These are phyloP conservation scores for Monosporascus sp. DNA, from an alignment of 2,329 filamentous ascomycete genomes.

Conservation along the genomic window DNA sequence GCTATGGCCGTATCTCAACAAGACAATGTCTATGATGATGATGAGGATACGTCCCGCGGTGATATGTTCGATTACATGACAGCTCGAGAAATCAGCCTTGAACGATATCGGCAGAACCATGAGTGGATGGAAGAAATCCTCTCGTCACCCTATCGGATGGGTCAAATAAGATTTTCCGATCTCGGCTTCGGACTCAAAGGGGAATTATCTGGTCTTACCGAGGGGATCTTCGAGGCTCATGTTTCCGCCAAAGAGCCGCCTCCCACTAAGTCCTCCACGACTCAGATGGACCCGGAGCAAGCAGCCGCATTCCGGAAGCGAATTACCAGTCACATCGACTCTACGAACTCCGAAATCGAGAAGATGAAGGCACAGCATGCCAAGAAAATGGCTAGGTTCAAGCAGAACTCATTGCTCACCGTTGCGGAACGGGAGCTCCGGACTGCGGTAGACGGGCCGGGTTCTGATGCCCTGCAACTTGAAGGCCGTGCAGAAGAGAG, in stretches of 20 bases:
- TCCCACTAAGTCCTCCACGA: conserved; percentile 54
- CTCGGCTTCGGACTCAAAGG: conserved; percentile 81
- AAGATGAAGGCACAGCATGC: conserved; percentile 77
- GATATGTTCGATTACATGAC: conserved; percentile 89
- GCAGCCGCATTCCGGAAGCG: conserved; percentile 80
- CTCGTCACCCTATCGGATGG: conserved; percentile 80
- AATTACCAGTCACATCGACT: conserved; percentile 64
- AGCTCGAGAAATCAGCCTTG: conserved; percentile 80
- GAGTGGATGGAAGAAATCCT: conserved; percentile 99
- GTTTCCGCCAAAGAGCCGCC: conserved; percentile 40
- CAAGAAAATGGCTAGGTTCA: conserved; percentile 68
- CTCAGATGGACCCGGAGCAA: conserved; percentile 67
- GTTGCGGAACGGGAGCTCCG: conserved; percentile 73
- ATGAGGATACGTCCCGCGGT: conserved; percentile 80
- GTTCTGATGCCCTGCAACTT: conserved; percentile 57
- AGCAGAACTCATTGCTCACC: conserved; percentile 63
- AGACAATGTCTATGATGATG: conserved; percentile 64
- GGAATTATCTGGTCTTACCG: conserved; percentile 73
- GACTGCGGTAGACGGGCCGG: conserved; percentile 54
- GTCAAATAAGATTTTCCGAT: conserved; percentile 81
- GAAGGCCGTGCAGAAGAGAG: conserved; percentile 50
- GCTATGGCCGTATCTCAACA: conserved; percentile 32
- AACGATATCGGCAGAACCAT: conserved; percentile 89
- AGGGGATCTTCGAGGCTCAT: conserved; percentile 73
- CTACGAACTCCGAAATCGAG: conserved; percentile 76